Evolutionary conservation across 2,329 filamentous ascomycete species (phyloP).

Genomic region (Moelleriella libera): DNA sequence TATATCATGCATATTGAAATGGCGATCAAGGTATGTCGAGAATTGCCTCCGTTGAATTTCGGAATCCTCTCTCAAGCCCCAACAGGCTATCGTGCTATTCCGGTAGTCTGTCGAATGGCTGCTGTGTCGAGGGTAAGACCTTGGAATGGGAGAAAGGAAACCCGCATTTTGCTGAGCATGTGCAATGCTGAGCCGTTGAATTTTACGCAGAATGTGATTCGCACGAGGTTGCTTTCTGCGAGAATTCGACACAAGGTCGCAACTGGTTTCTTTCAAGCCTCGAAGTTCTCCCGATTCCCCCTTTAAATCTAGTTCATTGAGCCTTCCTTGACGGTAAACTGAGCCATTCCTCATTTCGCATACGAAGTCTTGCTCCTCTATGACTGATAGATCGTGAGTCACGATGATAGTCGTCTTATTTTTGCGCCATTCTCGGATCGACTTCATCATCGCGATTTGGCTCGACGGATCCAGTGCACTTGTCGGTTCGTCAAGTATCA

Average conservation of each 20-base stretch:
- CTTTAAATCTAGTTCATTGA: background rate
- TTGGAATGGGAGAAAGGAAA: no score
- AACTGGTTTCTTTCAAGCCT: background rate
- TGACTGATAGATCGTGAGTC: slow-evolving; percentile 76
- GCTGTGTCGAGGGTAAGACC: background rate
- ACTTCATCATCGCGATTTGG: slow-evolving; percentile 53
- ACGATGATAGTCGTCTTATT: slow-evolving; percentile 86
- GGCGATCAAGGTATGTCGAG: slow-evolving; percentile 2
- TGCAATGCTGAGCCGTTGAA: background rate
- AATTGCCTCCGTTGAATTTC: slow-evolving; percentile 2
- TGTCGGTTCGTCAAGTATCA: slow-evolving; percentile 81
- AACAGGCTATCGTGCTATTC: slow-evolving; percentile 26
- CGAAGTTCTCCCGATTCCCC: background rate
- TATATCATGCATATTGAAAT: background rate
- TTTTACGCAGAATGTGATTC: background rate
- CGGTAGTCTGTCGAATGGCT: slow-evolving; percentile 30
- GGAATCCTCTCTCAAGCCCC: background rate
- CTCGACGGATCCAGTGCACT: slow-evolving; percentile 71
- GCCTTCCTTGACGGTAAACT: slow-evolving; percentile 51
- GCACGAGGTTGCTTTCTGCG: background rate
- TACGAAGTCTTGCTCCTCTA: slow-evolving; percentile 57
- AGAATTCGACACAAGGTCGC: background rate
- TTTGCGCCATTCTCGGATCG: slow-evolving; percentile 61
- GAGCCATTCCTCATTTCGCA: slow-evolving; percentile 62
- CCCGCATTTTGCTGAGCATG: no score